phyloP scores from a whole-genome alignment of 257 asterid species.

The Lantana camara region DNA sequence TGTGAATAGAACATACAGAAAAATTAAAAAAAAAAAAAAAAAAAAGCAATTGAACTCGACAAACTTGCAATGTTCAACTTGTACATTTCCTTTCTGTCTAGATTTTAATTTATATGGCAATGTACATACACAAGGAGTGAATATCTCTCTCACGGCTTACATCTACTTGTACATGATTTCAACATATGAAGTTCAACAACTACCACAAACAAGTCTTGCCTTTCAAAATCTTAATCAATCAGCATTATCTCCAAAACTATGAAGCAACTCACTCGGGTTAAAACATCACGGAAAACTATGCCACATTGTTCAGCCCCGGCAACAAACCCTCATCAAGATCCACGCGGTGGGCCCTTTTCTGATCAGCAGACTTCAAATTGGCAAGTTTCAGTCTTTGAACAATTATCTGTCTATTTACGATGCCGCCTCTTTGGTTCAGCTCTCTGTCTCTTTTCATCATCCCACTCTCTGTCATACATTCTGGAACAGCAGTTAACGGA shows the following conservation, averaged over 20 bases:
- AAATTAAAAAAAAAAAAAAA: background rate
- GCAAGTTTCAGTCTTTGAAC: constrained; percentile 19
- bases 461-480: constrained; percentile 93
- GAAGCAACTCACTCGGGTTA: background rate
- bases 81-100: constrained; percentile 13
- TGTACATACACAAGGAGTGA: constrained; percentile 22
- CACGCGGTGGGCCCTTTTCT: background rate
- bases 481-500: constrained; percentile 59
- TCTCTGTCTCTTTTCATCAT: constrained; percentile 97
- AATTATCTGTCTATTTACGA: constrained; percentile 48
- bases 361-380: background rate
- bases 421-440: constrained; percentile 91
- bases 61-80: constrained; percentile 7
- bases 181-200: constrained; percentile 4
- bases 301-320: constrained; percentile 11
- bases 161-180: constrained; percentile 19
- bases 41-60: background rate
- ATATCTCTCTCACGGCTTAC: constrained; percentile 22
- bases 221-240: constrained; percentile 5
- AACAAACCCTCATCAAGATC: background rate
- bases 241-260: constrained; percentile 11
- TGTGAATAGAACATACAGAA: background rate
- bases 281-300: background rate
- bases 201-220: background rate
- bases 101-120: background rate